These are phyloP conservation scores for Mucor circinelloides DNA, from an alignment of 371 early-diverging fungal species.

Conservation along the genomic window DNA sequence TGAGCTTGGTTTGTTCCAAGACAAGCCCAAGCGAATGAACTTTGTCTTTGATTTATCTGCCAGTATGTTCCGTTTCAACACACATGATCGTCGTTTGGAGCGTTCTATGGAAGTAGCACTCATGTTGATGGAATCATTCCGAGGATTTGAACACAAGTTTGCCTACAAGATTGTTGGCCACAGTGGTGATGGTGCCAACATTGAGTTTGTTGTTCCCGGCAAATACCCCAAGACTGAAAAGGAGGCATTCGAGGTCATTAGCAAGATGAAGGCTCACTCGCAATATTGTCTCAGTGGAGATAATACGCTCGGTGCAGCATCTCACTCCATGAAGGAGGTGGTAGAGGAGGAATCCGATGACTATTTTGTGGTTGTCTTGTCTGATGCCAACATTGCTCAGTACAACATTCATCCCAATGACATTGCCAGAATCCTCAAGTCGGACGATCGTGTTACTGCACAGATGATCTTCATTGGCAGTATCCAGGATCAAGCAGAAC, in stretches of 20 bases:
- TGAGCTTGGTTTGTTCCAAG: conserved; percentile 66
- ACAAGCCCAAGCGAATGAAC: conserved; percentile 78
- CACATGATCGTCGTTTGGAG: conserved; percentile 71
- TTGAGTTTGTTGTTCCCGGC: conserved; percentile 70
- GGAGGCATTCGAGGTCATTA: conserved; percentile 71
- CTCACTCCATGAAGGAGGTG: conserved; percentile 72
- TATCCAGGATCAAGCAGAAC: conserved; percentile 65
- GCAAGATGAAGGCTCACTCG: conserved; percentile 67
- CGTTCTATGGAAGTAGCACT: conserved; percentile 74
- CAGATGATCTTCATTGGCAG: conserved; percentile 77
- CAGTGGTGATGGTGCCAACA: conserved; percentile 77
- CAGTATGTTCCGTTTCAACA: conserved; percentile 77
- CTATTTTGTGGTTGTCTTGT: conserved; percentile 78
- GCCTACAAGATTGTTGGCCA: conserved; percentile 79
- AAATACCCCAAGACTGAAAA: conserved; percentile 79
- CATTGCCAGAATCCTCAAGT: conserved; percentile 69
- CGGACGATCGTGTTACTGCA: conserved; percentile 70
- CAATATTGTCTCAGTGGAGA: conserved; percentile 79
- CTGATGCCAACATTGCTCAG: conserved; percentile 85
- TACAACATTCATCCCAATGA: conserved; percentile 80
- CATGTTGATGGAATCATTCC: conserved; percentile 86
- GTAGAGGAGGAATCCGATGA: conserved; percentile 79
- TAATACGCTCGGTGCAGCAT: conserved; percentile 74
- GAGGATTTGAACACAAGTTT: conserved; percentile 83
- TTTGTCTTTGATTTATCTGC: conserved; percentile 85